Evolutionary conservation across 176 grass and related monocot genomes (phyloP), one percentile per base, ranked within the genome.

Genomic region (Paspalum notatum): DNA sequence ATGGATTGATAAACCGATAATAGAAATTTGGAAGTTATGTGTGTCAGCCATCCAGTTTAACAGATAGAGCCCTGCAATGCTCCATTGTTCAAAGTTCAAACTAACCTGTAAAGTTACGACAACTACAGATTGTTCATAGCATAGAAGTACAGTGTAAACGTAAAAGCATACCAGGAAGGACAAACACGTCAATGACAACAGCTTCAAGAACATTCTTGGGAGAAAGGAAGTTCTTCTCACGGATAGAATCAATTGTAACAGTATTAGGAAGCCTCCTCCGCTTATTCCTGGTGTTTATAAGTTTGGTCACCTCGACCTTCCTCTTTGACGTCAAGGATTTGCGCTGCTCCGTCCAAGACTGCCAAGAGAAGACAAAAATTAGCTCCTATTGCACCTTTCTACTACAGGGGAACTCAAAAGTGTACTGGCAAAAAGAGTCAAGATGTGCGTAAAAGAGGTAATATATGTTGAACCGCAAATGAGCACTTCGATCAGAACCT

Each of bases 211-310:
- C 90, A 81, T 88, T 95, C 71, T 64, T 89, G 74, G 75, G 74
- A 78, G 92, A 93, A 56, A 98, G 72, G 81, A 98, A 98, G 45
- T 89, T 94, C 78, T 98, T 98, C 88, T 94, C 95, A 41, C 84
- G 78, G 70, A 95, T 93, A 37, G 90, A 98, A 74, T 95, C 88
- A 18, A 94, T 91, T 67, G 92, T 89, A 54, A 94, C 51, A 17
- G 92, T 91, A 63, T 83, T 72, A 38, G 90, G 83, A 75, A 98
- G 66, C 78, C 85, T 61, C 86, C 83, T 80, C 86, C 92, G 91
- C 55, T 74, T 92, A 67, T 66, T 87, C 75, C 79, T 93, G 48
- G 72, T 91, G 50, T 93, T 87, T 42, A 93, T 39, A 78, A 90
- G 88, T 74, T 78, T 87, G 58, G 75, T 62, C 81, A 94, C 53